These are phyloP conservation scores for Fusarium lateritium DNA, from an alignment of 2,329 filamentous ascomycete genomes.

Conservation along the genomic window DNA sequence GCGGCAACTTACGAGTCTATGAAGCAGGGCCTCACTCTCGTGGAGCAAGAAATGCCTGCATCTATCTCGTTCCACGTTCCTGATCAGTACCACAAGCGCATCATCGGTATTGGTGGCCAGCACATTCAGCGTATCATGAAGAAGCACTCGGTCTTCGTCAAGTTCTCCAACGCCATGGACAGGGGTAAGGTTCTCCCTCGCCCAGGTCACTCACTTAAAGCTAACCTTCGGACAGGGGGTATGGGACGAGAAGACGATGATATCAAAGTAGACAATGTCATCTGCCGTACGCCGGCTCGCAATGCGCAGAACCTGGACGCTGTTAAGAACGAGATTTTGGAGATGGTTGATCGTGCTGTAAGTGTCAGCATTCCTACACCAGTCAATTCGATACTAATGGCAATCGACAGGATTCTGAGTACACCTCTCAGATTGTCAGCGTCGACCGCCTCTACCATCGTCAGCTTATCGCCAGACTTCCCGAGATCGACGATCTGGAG, in stretches of 20 bases:
- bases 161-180: slow-evolving; percentile 99
- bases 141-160: slow-evolving; percentile 99
- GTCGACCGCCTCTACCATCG: slow-evolving; percentile 97
- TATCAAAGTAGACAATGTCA: slow-evolving; percentile 98
- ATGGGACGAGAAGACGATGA: slow-evolving; percentile 97
- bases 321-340: slow-evolving; percentile 98
- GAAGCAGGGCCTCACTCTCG: slow-evolving; percentile 90
- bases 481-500: slow-evolving; percentile 93
- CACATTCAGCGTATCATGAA: slow-evolving; percentile 99
- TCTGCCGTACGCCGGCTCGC: slow-evolving; percentile 95
- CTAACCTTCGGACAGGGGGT: slow-evolving; percentile 60
- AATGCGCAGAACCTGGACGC: slow-evolving; percentile 97
- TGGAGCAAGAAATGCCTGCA: slow-evolving; percentile 99
- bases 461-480: slow-evolving; percentile 88
- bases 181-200: slow-evolving; percentile 69
- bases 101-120: slow-evolving; percentile 97
- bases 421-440: slow-evolving; percentile 92
- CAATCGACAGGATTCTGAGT: slow-evolving; percentile 85
- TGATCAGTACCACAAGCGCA: slow-evolving; percentile 99
- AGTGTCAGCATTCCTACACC: slow-evolving; percentile 52
- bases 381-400: slow-evolving; percentile 12
- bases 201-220: background rate
- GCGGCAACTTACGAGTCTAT: slow-evolving; percentile 93
- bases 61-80: slow-evolving; percentile 99
- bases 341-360: slow-evolving; percentile 97